Conservation (phyloP, 306 rosid genomes). For the Vigna angularis region DNA sequence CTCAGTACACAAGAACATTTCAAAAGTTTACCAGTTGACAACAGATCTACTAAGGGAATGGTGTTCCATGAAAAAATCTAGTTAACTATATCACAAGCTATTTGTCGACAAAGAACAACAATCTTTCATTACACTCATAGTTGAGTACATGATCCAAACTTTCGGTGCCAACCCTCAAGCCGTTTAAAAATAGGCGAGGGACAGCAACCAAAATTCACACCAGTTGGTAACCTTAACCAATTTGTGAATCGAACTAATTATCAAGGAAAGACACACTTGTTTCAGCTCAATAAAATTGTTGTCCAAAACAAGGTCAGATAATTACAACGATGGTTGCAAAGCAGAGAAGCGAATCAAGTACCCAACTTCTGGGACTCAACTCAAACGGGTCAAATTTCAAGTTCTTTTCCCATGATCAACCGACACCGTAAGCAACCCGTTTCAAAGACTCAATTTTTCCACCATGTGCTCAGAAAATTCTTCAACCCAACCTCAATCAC, state of each 20-base stretch:
- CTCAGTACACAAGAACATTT: neutral
- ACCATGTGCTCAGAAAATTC: constrained; percentile 4
- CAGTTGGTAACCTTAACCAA: neutral
- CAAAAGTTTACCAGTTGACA: constrained; percentile 1
- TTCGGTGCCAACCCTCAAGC: constrained; percentile 6
- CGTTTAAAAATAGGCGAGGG: neutral
- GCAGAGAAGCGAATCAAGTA: neutral
- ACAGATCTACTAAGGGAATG: neutral
- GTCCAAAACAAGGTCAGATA: constrained; percentile 27
- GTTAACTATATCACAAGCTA: constrained; percentile 12
- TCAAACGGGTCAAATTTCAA: constrained; percentile 16
- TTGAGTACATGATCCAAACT: neutral
- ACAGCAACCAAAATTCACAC: neutral
- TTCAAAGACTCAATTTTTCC: constrained; percentile 10
- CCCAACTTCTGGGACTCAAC: constrained; percentile 26
- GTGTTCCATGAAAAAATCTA: neutral
- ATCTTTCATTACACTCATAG: neutral
- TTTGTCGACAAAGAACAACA: constrained; percentile 1
- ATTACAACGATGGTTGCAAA: constrained; percentile 34
- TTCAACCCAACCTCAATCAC: constrained; percentile 20
- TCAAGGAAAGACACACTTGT: constrained; percentile 17
- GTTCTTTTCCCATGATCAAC: neutral
- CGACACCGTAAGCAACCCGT: constrained; percentile 4
- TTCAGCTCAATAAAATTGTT: constrained; percentile 19
- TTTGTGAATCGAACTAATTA: constrained; percentile 21